Conservation (phyloP, 2,329 filamentous ascomycete species). For the Microdochium bolleyi region DNA sequence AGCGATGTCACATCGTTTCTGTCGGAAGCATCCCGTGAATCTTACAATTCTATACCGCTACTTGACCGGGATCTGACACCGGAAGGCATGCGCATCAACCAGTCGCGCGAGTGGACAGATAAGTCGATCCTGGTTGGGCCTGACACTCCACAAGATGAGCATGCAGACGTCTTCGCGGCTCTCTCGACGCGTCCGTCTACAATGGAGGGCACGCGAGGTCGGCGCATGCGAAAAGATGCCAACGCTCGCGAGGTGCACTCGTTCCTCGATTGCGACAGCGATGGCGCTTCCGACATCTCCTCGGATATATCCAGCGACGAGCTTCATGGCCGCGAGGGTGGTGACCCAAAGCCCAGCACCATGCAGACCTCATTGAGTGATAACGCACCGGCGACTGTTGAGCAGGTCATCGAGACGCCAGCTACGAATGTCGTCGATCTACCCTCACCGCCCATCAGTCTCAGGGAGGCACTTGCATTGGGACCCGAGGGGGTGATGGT, state of each 20-base stretch:
- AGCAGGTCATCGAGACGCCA: constrained; percentile 9
- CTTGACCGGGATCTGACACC: constrained; percentile 59
- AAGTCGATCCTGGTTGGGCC: constrained; percentile 44
- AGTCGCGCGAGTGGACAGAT: constrained; percentile 42
- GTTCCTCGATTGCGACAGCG: constrained; percentile 29
- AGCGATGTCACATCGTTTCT: constrained; percentile 26
- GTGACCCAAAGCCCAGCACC: not conserved
- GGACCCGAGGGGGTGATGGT: constrained; percentile 27
- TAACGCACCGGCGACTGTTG: not conserved
- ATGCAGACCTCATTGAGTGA: not conserved
- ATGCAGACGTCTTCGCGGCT: constrained; percentile 18
- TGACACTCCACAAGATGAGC: constrained; percentile 22
- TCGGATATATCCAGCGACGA: constrained; percentile 53
- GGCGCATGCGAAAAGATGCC: constrained; percentile 16
- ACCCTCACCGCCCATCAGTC: constrained; percentile 35
- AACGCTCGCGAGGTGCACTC: constrained; percentile 10
- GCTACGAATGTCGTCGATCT: constrained; percentile 5
- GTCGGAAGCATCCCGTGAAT: constrained; percentile 59
- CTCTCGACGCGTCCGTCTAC: constrained; percentile 6
- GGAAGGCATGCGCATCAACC: constrained; percentile 33
- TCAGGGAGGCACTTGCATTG: constrained; percentile 37
- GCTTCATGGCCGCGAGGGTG: constrained; percentile 21
- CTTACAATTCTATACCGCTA: constrained; percentile 70
- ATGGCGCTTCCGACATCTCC: constrained; percentile 49
- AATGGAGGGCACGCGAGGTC: constrained; percentile 12